Evolutionary conservation across 331 rosid species (phyloP), one percentile per base, ranked within the genome.

Genomic region (Acacia pycnantha): DNA sequence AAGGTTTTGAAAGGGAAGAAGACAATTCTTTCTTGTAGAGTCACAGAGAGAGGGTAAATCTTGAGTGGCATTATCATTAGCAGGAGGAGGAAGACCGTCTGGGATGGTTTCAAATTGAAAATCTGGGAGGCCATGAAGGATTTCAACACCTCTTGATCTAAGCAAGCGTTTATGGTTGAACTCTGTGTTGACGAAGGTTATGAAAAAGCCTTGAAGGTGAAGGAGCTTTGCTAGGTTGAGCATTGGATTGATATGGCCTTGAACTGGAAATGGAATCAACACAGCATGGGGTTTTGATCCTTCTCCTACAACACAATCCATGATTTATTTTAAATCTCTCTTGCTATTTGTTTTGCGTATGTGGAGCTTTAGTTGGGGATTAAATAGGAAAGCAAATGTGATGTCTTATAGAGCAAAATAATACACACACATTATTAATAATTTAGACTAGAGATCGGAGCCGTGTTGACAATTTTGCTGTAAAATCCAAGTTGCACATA

Each of bases 91-190:
- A 47, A 88, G 83, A n/a, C 87, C 90, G 71, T 88, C 91, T 21
- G 91, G 83, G 33, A 85, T 83, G 46, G 85, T 81, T 27, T 81
- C 85, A 41, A 83, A 85, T 4, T 1, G 7, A 54, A 85, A 88
- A 8, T 78, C 79, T 5, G 79, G 47, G 6, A 83, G 16, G 50
- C 83, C 89, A 75, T 85, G 70, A 19, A 88, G 80, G 21, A 82
- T 65, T 0, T 70, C n/a, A 0, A 74, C 50, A 53, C 87, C 88
- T 37, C 77, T 68, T 14, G 90, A 73, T 31, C 76, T 68, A 58
- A 85, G 80, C 26, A 82, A 53, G 46, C 90, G 90, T 53, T 37
- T 73, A 65, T 85, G 79, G 66, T 82, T 85, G 84, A 48, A 83
- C 6, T 87, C 82, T 11, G 88, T 79, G 15, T 51, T 51, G 16